Conservation (phyloP, 2,329 filamentous ascomycete genomes). For the Penicillium brasilianum region DNA sequence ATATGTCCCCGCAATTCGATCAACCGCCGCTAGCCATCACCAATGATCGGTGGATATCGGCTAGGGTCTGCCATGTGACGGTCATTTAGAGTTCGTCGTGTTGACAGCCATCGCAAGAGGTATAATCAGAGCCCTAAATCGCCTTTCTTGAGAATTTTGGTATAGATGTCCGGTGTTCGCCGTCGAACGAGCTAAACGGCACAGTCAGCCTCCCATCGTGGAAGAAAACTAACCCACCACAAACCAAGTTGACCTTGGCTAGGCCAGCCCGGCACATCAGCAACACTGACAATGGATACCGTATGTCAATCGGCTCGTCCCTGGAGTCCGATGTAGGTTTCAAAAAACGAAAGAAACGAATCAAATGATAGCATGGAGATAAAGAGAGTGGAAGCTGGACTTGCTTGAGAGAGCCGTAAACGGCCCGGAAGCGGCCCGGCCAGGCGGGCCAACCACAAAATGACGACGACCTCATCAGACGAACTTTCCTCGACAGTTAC, state of each 20-base stretch:
- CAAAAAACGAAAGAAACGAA: not conserved
- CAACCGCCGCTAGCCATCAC: conserved; percentile 13
- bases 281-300: not conserved
- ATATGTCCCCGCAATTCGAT: conserved; percentile 22
- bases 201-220: not conserved
- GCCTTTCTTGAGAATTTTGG: too few species aligned
- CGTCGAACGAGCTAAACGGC: not conserved
- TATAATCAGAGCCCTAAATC: not conserved
- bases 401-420: not conserved
- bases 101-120: not conserved
- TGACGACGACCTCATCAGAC: not conserved
- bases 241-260: too few species aligned
- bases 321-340: not conserved
- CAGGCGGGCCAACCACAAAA: not conserved
- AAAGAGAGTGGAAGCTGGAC: not conserved
- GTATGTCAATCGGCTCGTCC: not conserved
- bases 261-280: too few species aligned
- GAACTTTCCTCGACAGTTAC: not conserved
- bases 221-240: too few species aligned
- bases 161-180: not conserved
- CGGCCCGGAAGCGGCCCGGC: conserved; percentile 3
- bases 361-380: too few species aligned
- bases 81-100: not conserved
- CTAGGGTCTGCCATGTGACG: conserved; percentile 22
- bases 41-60: conserved; percentile 21